phyloP scores from a whole-genome alignment of 2,329 filamentous ascomycete genomes.

The Ascosphaera aggregata region DNA sequence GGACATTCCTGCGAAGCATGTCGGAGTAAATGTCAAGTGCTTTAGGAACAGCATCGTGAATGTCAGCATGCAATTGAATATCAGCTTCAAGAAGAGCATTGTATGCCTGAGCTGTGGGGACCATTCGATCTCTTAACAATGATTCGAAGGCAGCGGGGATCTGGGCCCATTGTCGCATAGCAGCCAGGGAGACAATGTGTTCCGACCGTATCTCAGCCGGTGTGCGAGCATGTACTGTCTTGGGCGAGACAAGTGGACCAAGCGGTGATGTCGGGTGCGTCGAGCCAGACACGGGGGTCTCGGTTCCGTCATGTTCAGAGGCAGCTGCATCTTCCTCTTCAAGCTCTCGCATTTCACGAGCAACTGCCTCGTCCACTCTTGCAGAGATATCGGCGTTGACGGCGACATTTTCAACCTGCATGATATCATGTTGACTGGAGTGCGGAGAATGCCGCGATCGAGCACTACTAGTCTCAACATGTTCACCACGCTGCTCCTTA shows the following conservation, averaged over 20 bases:
- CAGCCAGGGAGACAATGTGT: slow-evolving; percentile 51
- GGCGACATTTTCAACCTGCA: slow-evolving; percentile 26
- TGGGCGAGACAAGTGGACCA: slow-evolving; percentile 32
- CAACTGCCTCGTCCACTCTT: slow-evolving; percentile 65
- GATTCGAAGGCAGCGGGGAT: slow-evolving; percentile 81
- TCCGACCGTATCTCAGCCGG: slow-evolving; percentile 52
- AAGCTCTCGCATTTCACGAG: slow-evolving; percentile 45
- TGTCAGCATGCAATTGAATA: slow-evolving; percentile 55
- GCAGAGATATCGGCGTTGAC: slow-evolving; percentile 34
- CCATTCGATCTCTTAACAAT: slow-evolving; percentile 61
- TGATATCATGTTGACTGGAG: slow-evolving; percentile 41
- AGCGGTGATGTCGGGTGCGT: too few species aligned
- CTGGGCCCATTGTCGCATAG: slow-evolving; percentile 53
- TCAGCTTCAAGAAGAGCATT: slow-evolving; percentile 72
- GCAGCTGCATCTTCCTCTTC: slow-evolving; percentile 16
- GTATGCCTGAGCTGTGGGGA: slow-evolving; percentile 68
- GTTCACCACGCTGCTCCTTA: too few species aligned
- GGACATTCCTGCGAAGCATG: slow-evolving; percentile 70
- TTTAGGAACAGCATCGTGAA: slow-evolving; percentile 68
- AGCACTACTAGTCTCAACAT: too few species aligned
- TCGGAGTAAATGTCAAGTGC: slow-evolving; percentile 88
- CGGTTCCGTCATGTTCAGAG: slow-evolving; percentile 9
- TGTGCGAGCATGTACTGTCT: background rate
- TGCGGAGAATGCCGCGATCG: too few species aligned
- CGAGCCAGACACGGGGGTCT: too few species aligned